Percentiles rank a stretch among this genome's conserved stretches.
Evolutionary conservation across 129 eudicot species (phyloP).

Genomic region (Tagetes patula): DNA sequence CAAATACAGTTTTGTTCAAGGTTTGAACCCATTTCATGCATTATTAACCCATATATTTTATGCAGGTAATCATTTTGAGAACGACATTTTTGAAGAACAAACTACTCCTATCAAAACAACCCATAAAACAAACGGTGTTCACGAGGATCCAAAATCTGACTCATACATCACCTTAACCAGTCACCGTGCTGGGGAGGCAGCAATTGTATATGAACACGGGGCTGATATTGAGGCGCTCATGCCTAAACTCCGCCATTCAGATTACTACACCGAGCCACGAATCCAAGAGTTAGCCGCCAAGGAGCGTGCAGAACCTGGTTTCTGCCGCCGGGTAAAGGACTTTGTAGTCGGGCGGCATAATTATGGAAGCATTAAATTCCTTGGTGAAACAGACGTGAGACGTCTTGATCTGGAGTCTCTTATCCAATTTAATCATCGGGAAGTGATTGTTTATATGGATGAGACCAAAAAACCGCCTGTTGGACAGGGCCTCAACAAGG

Average conservation of each 20-base stretch:
- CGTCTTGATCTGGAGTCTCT: conserved; percentile 78
- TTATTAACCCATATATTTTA: not conserved
- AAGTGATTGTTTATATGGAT: conserved; percentile 90
- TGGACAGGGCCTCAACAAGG: conserved; percentile 93
- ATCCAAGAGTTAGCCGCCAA: conserved; percentile 91
- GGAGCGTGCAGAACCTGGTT: conserved; percentile 91
- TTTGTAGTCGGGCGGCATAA: conserved; percentile 81
- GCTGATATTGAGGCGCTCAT: conserved; percentile 91
- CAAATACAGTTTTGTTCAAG: not conserved
- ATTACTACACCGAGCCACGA: conserved; percentile 86
- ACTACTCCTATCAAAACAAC: conserved; percentile 20
- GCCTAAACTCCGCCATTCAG: conserved; percentile 97
- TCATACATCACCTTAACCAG: conserved; percentile 73
- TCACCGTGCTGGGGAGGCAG: conserved; percentile 98
- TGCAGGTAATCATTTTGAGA: conserved; percentile 41
- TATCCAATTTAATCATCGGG: conserved; percentile 83
- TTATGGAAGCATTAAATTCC: conserved; percentile 75
- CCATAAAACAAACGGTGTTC: conserved; percentile 51
- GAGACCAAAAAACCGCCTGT: conserved; percentile 88
- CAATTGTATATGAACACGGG: conserved; percentile 92
- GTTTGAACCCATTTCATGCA: not conserved
- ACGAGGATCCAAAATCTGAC: conserved; percentile 58
- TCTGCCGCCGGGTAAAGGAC: conserved; percentile 67
- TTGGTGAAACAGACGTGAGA: conserved; percentile 91
- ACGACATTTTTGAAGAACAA: conserved; percentile 47